Base-by-base conservation (phyloP, 805 yeast genomes). In the Yarrowia yakushimensis region DNA sequence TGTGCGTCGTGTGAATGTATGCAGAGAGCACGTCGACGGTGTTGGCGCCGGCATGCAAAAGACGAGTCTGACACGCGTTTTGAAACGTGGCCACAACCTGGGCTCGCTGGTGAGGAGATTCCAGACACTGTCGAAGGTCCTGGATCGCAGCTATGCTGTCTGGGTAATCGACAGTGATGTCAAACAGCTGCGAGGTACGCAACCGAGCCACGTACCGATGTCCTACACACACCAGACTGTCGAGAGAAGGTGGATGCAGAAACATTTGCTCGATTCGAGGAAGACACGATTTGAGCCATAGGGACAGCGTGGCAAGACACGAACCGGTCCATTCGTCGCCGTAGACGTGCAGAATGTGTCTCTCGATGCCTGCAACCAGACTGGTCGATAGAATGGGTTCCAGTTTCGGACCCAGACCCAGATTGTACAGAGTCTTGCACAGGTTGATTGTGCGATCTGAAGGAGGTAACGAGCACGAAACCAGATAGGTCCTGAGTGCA, bases 31-130 rank as follows among this genome's bases (percentile, higher is more conserved):
- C 84, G 57, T 85, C 89, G 4, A 80, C 79, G 0, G 98, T 93
- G 67, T 87, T 84, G 1, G 87, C 81, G 20, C 97, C 96, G 3
- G 96, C 87, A 68, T 90, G 94, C 20, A 92, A 76, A 11, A 91
- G 70, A 33, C 80, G 71, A 33, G 67, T 69, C 22, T 76, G 70
- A 62, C 87, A 82, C 1, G 74, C 68, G 0, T 67, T 64, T 8
- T 79, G 81, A 65, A 87, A 88, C 0, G 73, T 70, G 12, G 74
- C 74, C 2, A 86, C 87, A 4, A 86, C 71, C 9, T 72, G 70
- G 2, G 82, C 72, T 63, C 91, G 74, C 63, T 86, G 87, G 25
- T 71, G 69, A 0, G 78, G 74, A 12, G 79, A 77, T 31, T 69
- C 74, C 46, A 87, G 68, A 64, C 88, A 84, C 31, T 71, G 72